Evolutionary conservation across 2,329 filamentous ascomycete genomes (phyloP).

Genomic region (Cercospora sesami): DNA sequence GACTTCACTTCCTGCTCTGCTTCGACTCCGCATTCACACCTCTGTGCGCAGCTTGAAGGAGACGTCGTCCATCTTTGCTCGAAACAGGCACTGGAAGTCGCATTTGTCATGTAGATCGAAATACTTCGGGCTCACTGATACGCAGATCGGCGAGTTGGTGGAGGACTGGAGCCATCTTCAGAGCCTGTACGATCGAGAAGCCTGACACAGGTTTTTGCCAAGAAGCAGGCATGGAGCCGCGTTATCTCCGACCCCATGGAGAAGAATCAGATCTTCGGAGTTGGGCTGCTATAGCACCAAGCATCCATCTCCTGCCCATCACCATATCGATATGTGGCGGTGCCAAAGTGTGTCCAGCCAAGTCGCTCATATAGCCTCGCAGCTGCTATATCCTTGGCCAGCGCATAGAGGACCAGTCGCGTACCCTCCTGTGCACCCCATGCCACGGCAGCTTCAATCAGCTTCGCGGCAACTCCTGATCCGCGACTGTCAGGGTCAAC

Average conservation of each 20-base stretch:
- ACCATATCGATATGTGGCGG: constrained; percentile 16
- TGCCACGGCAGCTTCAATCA: constrained; percentile 23
- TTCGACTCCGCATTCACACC: background rate
- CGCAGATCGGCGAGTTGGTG: background rate
- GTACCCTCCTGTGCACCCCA: constrained; percentile 16
- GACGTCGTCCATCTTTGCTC: background rate
- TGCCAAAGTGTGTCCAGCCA: constrained; percentile 30
- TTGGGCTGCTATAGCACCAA: constrained; percentile 25
- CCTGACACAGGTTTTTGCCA: background rate
- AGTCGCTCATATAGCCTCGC: constrained; percentile 30
- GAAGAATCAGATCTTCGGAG: background rate
- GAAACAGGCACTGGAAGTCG: background rate
- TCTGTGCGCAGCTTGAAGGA: background rate
- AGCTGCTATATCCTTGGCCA: constrained; percentile 30
- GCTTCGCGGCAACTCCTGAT: constrained; percentile 23
- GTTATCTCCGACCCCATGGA: background rate
- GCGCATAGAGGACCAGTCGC: constrained; percentile 29
- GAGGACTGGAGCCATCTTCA: background rate
- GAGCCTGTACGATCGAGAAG: background rate
- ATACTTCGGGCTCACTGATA: background rate
- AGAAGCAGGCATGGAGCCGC: background rate
- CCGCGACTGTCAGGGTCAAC: constrained; percentile 29
- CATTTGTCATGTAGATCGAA: background rate
- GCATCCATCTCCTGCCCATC: constrained; percentile 23
- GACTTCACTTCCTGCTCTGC: background rate